Conservation (phyloP, 139 green algal genomes). For the Ettlia oleoabundans region DNA sequence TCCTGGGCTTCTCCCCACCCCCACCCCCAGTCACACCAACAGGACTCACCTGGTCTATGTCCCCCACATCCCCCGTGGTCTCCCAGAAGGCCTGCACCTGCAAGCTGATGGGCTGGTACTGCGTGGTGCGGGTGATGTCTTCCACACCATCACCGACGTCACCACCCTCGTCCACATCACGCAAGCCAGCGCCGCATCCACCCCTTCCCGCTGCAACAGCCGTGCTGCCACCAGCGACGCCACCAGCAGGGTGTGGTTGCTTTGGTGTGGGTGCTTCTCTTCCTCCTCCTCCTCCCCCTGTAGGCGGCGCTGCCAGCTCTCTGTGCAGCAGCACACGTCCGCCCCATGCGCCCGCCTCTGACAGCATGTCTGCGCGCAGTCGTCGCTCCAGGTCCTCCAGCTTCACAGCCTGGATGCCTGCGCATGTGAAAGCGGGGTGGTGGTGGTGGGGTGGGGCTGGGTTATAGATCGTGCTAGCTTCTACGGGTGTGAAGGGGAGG, state of each 20-base stretch:
- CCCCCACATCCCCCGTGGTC: constrained; percentile 42
- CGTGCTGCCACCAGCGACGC: not conserved
- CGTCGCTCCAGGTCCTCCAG: constrained; percentile 67
- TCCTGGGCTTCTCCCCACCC: not conserved
- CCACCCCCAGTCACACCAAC: not conserved
- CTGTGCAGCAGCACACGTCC: constrained; percentile 81
- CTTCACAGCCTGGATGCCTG: constrained; percentile 68
- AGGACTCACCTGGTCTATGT: constrained; percentile 44
- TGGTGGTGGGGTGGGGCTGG: not conserved
- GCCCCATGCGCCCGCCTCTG: constrained; percentile 69
- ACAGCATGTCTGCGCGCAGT: constrained; percentile 56
- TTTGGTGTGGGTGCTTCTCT: not conserved
- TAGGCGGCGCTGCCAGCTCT: constrained; percentile 46
- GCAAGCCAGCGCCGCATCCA: not conserved
- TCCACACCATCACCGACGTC: constrained; percentile 18
- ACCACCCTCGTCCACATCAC: not conserved
- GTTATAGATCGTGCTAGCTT: too few relatives aligned
- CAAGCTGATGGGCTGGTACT: constrained; percentile 43
- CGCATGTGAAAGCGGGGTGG: not conserved
- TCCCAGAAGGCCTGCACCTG: constrained; percentile 60
- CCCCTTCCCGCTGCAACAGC: not conserved
- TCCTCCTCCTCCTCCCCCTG: not conserved
- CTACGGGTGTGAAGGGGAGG: too few relatives aligned
- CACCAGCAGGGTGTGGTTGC: not conserved
- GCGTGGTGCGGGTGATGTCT: constrained; percentile 59